These are phyloP conservation scores for Auriscalpium orientale DNA, from an alignment of 768 basidiomycete genomes.

Conservation along the genomic window DNA sequence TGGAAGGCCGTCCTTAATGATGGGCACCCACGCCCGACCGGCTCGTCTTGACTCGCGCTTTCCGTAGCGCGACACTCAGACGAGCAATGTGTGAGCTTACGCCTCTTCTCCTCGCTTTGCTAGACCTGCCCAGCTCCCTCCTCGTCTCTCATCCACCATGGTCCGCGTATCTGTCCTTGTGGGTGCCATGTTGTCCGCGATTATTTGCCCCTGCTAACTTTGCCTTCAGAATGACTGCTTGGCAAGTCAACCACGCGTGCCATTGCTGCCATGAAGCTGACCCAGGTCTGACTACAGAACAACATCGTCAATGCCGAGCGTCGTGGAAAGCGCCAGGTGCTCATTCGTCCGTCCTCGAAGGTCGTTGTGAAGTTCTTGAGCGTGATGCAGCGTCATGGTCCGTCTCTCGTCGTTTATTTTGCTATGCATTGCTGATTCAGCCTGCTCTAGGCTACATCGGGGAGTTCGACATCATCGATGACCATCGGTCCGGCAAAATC, in stretches of 20 bases:
- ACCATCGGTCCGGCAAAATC: slow-evolving; percentile 97
- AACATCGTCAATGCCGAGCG: slow-evolving; percentile 99
- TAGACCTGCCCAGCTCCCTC: slow-evolving; percentile 14
- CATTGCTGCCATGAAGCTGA: slow-evolving; percentile 1
- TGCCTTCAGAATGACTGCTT: slow-evolving; percentile 52
- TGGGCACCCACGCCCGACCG: slow-evolving; percentile 12
- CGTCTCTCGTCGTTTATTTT: slow-evolving; percentile 24
- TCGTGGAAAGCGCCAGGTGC: slow-evolving; percentile 98
- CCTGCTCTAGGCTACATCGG: slow-evolving; percentile 79
- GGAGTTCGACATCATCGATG: slow-evolving; percentile 97
- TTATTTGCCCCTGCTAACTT: neutral
- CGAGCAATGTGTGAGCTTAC: slow-evolving; percentile 42
- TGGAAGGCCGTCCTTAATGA: slow-evolving; percentile 16
- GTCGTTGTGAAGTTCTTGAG: slow-evolving; percentile 96
- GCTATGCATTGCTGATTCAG: neutral
- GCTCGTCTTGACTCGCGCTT: slow-evolving; percentile 71
- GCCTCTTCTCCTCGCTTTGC: slow-evolving; percentile 16
- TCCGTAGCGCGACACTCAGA: slow-evolving; percentile 79
- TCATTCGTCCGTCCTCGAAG: slow-evolving; percentile 95
- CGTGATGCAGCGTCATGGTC: slow-evolving; percentile 99
- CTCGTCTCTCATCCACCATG: slow-evolving; percentile 44
- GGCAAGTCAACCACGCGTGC: slow-evolving; percentile 22
- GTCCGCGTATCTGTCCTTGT: slow-evolving; percentile 83
- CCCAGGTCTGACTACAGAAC: slow-evolving; percentile 44
- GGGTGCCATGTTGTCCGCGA: slow-evolving; percentile 18